Evolutionary conservation across 352 stramenopile genomes (phyloP).

Genomic region (Pythium phragmiticola): DNA sequence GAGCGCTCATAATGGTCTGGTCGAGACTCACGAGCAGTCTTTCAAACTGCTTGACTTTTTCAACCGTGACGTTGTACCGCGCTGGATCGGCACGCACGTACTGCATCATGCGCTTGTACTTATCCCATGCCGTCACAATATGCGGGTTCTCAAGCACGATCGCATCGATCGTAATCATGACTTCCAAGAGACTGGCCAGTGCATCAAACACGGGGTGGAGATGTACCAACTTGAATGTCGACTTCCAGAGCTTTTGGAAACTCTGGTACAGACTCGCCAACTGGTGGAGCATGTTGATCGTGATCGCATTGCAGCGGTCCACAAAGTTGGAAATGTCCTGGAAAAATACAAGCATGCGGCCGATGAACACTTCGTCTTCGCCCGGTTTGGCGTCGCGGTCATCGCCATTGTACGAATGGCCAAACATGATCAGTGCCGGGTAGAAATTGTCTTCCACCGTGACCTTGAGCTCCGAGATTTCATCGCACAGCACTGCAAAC

Average conservation of each 20-base stretch:
- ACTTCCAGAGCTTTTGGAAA: slow-evolving; percentile 88
- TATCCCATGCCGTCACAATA: slow-evolving; percentile 86
- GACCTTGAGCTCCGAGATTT: slow-evolving; percentile 89
- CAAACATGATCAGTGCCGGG: slow-evolving; percentile 88
- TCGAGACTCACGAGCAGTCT: slow-evolving; percentile 84
- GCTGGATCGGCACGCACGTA: slow-evolving; percentile 81
- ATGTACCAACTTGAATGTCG: slow-evolving; percentile 86
- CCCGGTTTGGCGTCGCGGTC: slow-evolving; percentile 68
- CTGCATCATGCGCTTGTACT: slow-evolving; percentile 92
- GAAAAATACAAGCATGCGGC: slow-evolving; percentile 87
- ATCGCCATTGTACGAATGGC: slow-evolving; percentile 67
- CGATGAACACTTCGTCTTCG: slow-evolving; percentile 82
- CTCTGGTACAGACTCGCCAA: slow-evolving; percentile 85
- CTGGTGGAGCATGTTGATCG: slow-evolving; percentile 91
- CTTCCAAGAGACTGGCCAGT: slow-evolving; percentile 70
- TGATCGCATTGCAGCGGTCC: slow-evolving; percentile 85
- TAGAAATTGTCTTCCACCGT: slow-evolving; percentile 90
- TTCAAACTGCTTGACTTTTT: slow-evolving; percentile 86
- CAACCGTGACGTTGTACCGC: slow-evolving; percentile 80
- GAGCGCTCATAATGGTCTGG: slow-evolving; percentile 86
- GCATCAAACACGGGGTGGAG: slow-evolving; percentile 80
- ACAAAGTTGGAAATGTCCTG: slow-evolving; percentile 91
- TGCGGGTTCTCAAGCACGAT: slow-evolving; percentile 88
- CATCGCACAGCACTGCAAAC: slow-evolving; percentile 87
- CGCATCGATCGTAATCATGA: slow-evolving; percentile 89